These are phyloP conservation scores for Pleurotus eryngii DNA, from an alignment of 768 basidiomycete genomes.

Conservation along the genomic window DNA sequence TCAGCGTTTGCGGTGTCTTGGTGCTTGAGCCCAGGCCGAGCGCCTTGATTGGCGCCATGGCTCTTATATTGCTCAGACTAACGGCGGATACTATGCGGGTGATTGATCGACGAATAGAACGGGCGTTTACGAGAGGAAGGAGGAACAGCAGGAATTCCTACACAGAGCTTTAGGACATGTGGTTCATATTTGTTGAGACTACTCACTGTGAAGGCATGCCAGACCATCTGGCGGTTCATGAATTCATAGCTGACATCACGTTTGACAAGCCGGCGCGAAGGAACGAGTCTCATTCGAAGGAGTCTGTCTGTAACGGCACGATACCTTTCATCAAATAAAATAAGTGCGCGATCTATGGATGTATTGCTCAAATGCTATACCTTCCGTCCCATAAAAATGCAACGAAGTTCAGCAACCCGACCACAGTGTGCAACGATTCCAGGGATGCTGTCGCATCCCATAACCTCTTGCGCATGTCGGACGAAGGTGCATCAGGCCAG, in stretches of 20 bases:
- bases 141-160: constrained; percentile 96
- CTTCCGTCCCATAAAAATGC: constrained; percentile 84
- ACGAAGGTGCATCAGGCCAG: constrained; percentile 89
- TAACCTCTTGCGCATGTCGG: constrained; percentile 65
- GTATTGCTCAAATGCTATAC: constrained; percentile 39
- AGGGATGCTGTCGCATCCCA: constrained; percentile 68
- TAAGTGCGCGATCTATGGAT: neutral
- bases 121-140: constrained; percentile 77
- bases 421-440: constrained; percentile 63
- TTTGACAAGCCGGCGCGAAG: constrained; percentile 63
- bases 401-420: constrained; percentile 73
- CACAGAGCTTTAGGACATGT: constrained; percentile 3
- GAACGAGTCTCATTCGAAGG: constrained; percentile 69
- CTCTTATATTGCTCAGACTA: constrained; percentile 24
- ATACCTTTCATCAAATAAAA: constrained; percentile 50
- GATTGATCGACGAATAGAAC: constrained; percentile 57
- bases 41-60: constrained; percentile 23
- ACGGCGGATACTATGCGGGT: constrained; percentile 32
- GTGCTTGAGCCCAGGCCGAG: constrained; percentile 1
- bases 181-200: neutral
- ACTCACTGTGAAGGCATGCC: constrained; percentile 95
- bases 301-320: constrained; percentile 81
- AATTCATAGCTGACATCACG: constrained; percentile 96
- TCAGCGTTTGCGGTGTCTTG: constrained; percentile 8
- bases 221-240: constrained; percentile 99